These are phyloP conservation scores for Sindora glabra DNA, from an alignment of 306 rosid species.

Conservation along the genomic window DNA sequence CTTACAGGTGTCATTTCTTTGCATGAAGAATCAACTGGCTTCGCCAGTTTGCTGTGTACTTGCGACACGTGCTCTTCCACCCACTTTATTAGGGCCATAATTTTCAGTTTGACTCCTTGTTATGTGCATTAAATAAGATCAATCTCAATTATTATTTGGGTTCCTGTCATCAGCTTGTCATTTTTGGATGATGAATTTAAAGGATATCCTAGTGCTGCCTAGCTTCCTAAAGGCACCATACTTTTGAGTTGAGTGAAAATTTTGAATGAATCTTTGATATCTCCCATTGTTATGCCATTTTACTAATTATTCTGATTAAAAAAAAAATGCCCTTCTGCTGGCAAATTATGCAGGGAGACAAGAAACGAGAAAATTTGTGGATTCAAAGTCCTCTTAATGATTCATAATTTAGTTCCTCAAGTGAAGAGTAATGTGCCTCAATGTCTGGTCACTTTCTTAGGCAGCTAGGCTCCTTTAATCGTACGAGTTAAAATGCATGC, in stretches of 20 bases:
- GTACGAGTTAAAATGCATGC: neutral
- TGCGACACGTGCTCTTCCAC: slow-evolving; percentile 20
- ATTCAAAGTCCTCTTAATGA: slow-evolving; percentile 2
- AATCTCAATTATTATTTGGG: slow-evolving; percentile 12
- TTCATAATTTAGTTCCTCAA: neutral
- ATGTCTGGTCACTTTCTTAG: slow-evolving; percentile 3
- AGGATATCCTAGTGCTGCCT: slow-evolving; percentile 18
- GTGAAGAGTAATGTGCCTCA: neutral
- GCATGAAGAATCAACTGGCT: slow-evolving; percentile 24
- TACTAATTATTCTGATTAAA: neutral
- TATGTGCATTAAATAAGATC: slow-evolving; percentile 14
- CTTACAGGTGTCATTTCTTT: slow-evolving; percentile 27
- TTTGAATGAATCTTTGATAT: neutral
- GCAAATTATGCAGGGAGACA: slow-evolving; percentile 1
- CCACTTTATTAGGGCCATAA: slow-evolving; percentile 19
- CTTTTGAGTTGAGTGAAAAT: slow-evolving; percentile 7
- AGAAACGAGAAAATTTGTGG: neutral
- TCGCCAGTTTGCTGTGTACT: slow-evolving; percentile 18
- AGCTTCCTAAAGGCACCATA: slow-evolving; percentile 14
- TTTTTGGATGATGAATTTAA: slow-evolving; percentile 22
- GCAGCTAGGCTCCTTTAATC: too few species aligned
- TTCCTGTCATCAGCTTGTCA: slow-evolving; percentile 11
- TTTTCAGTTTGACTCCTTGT: slow-evolving; percentile 10
- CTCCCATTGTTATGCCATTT: slow-evolving; percentile 5
- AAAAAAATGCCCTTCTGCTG: neutral